Base-by-base conservation (phyloP, 2,329 filamentous ascomycete genomes). In the Xylariales sp. region DNA sequence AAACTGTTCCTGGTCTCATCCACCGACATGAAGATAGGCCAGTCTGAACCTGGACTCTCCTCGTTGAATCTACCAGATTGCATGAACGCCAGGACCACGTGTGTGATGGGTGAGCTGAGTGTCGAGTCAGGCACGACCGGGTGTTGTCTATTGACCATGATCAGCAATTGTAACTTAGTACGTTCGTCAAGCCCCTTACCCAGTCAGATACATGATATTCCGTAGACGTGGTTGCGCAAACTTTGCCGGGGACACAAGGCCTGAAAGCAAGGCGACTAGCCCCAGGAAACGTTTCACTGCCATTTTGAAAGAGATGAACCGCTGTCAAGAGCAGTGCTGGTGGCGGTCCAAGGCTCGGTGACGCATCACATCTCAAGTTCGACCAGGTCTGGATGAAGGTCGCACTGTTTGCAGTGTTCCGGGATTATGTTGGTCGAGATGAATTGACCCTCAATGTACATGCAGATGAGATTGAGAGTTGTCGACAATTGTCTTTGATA, bases 1-100 rank as follows among this genome's bases (percentile, higher is more conserved):
- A 80, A 83, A 15, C 76, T 64, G 19, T 62, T 61, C 14, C 78
- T 72, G 32, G 80, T 65, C 4, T 70, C 66, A 1, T 61, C 54
- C 2, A 82, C 59, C 1, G 70, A 56, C 57, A 74, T 69, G 50
- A 80, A 82, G 4, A 59, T 40, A 0, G 79, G 77, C 39, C 65
- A 64, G 50, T 71, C 78, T 0, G 60, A 51, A 15, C 62, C 63
- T 1, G 64, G 48, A 0, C 61, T 65, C 35, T 68, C 60, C 10
- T 62, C 63, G 46, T 69, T 71, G 57, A 80, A 80, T 7, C 66
- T 53, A 3, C 64, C 62, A 0, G 73, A 73, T 38, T 63, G 63
- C 37, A 77, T 75, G 46, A 80, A 80, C 2, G 68, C 66, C 47
- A 76, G 73, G 45, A 76, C 69, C 21, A 77, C 74, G 50, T 79